Percentiles rank a stretch among this genome's conserved stretches.
Evolutionary conservation across 495 filamentous ascomycete genomes (phyloP).

Genomic region (Oleoguttula mirabilis): DNA sequence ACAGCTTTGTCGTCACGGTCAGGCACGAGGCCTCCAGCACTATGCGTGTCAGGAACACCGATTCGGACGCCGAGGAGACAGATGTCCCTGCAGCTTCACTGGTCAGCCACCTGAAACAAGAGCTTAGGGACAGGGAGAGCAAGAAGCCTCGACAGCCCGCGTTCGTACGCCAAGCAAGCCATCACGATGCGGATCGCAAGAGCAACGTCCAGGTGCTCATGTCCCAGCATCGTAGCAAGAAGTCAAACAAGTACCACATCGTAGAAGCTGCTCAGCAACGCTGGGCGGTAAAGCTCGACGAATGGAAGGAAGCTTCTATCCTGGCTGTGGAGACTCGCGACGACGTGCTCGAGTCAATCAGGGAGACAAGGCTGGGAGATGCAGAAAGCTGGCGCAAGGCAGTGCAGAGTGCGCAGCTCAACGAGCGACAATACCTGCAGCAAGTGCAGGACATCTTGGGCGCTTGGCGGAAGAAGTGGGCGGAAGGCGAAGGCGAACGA

Average conservation of each 20-base stretch:
- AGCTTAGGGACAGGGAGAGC: slow-evolving; percentile 57
- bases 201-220: slow-evolving; percentile 66
- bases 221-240: slow-evolving; percentile 73
- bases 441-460: slow-evolving; percentile 71
- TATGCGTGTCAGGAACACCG: slow-evolving; percentile 37
- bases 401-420: slow-evolving; percentile 63
- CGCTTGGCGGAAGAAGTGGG: slow-evolving; percentile 47
- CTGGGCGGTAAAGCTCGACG: slow-evolving; percentile 32
- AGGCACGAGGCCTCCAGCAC: slow-evolving; percentile 56
- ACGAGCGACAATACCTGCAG: slow-evolving; percentile 73
- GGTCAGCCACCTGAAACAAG: slow-evolving; percentile 65
- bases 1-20: slow-evolving; percentile 77
- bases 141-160: slow-evolving; percentile 9
- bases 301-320: slow-evolving; percentile 62
- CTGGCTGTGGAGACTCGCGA: slow-evolving; percentile 82
- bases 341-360: slow-evolving; percentile 68
- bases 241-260: slow-evolving; percentile 72
- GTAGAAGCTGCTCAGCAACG: slow-evolving; percentile 50
- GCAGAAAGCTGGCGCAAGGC: slow-evolving; percentile 75
- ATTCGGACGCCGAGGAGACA: slow-evolving; percentile 72
- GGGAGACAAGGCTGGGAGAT: slow-evolving; percentile 62
- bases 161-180: slow-evolving; percentile 14
- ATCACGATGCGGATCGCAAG: slow-evolving; percentile 43
- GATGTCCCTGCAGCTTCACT: slow-evolving; percentile 68
- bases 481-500: slow-evolving; percentile 27